Percentiles rank a stretch among this genome's conserved stretches.
phyloP scores from a whole-genome alignment of 345 rosid genomes.

The Geranium brycei region DNA sequence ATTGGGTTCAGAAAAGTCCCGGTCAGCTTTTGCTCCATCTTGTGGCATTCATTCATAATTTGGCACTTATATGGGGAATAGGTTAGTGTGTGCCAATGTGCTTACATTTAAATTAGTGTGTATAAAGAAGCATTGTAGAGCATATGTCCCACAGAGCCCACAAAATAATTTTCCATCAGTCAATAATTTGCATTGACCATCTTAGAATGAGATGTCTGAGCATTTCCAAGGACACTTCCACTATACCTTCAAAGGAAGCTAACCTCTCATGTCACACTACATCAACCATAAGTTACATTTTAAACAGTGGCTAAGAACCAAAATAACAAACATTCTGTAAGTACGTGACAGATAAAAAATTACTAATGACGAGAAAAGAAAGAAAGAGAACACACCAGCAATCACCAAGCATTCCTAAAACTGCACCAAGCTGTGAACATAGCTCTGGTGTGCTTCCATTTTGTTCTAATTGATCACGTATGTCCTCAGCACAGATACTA shows the following conservation, averaged over 20 bases:
- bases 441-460: constrained; percentile 67
- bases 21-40: too few species aligned
- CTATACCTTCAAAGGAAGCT: not conserved
- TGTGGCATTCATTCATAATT: too few species aligned
- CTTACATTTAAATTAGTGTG: too few species aligned
- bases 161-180: too few species aligned
- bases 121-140: too few species aligned
- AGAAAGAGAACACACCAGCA: constrained; percentile 54
- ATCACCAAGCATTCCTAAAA: constrained; percentile 96
- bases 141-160: too few species aligned
- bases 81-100: too few species aligned
- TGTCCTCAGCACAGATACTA: constrained; percentile 66
- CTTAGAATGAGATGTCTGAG: too few species aligned
- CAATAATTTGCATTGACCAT: too few species aligned
- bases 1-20: too few species aligned
- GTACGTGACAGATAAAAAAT: not conserved
- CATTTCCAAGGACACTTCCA: too few species aligned
- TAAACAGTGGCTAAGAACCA: not conserved
- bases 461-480: constrained; percentile 54
- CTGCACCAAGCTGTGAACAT: constrained; percentile 98
- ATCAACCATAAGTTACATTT: not conserved
- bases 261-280: not conserved
- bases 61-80: too few species aligned
- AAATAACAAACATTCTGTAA: not conserved
- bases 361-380: constrained; percentile 2